Evolutionary conservation across 2,329 filamentous ascomycete species (phyloP).

Genomic region (Penicillium sp.): DNA sequence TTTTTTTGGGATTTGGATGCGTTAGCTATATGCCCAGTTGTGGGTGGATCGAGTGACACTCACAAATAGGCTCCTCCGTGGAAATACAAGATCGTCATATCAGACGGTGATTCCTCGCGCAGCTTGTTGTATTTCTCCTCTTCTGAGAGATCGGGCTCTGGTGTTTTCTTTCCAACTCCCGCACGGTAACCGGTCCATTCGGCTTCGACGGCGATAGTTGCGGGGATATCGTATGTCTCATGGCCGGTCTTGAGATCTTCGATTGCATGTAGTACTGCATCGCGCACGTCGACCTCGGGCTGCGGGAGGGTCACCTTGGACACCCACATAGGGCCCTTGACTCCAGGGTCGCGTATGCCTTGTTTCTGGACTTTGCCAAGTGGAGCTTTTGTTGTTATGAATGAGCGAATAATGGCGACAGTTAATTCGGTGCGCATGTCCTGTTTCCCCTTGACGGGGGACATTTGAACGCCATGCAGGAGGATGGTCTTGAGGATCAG

Average conservation of each 20-base stretch:
- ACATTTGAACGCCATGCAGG: slow-evolving; percentile 57
- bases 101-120: slow-evolving; percentile 39
- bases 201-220: slow-evolving; percentile 39
- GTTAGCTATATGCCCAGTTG: not conserved
- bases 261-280: slow-evolving; percentile 40
- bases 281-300: slow-evolving; percentile 49
- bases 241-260: slow-evolving; percentile 38
- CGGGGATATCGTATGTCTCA: slow-evolving; percentile 41
- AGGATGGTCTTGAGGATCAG: slow-evolving; percentile 44
- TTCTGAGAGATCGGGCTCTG: slow-evolving; percentile 43
- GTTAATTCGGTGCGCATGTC: slow-evolving; percentile 73
- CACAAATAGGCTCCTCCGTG: slow-evolving; percentile 50
- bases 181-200: slow-evolving; percentile 48
- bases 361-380: slow-evolving; percentile 63
- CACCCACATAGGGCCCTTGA: slow-evolving; percentile 82
- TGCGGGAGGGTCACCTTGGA: slow-evolving; percentile 64
- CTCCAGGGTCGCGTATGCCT: slow-evolving; percentile 61
- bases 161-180: slow-evolving; percentile 38
- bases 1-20: slow-evolving; percentile 13
- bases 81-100: slow-evolving; percentile 47
- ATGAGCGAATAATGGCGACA: slow-evolving; percentile 67
- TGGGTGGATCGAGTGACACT: slow-evolving; percentile 10
- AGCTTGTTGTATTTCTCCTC: slow-evolving; percentile 43
- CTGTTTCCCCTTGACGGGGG: slow-evolving; percentile 71
- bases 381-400: slow-evolving; percentile 53